These are phyloP conservation scores for Chenopodium formosanum DNA, from an alignment of 148 eudicot species.

Conservation along the genomic window DNA sequence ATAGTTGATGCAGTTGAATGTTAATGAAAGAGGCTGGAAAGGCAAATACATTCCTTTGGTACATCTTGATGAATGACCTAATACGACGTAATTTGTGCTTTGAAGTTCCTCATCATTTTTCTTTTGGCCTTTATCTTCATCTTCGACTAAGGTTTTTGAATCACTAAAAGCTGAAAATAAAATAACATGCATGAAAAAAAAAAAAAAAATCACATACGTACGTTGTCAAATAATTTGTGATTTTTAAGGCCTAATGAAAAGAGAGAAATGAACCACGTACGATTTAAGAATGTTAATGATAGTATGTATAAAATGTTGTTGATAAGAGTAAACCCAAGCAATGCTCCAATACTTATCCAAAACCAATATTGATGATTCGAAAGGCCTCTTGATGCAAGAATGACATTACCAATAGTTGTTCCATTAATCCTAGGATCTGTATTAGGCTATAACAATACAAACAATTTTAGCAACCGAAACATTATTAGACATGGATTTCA, in stretches of 20 bases:
- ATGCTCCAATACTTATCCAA: constrained; percentile 63
- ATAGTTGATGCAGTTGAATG: constrained; percentile 60
- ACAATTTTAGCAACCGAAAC: too few species aligned
- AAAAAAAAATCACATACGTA: too few species aligned
- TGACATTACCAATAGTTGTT: constrained; percentile 58
- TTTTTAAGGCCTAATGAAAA: background rate
- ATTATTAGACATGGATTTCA: too few species aligned
- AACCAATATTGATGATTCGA: constrained; percentile 51
- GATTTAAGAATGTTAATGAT: constrained; percentile 54
- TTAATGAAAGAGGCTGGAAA: constrained; percentile 58
- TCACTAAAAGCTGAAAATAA: constrained; percentile 48
- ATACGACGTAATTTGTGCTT: background rate
- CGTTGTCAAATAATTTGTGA: background rate
- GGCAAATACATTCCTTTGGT: constrained; percentile 56
- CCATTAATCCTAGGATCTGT: constrained; percentile 44
- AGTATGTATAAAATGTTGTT: constrained; percentile 55
- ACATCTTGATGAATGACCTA: constrained; percentile 10
- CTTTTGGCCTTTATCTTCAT: constrained; percentile 21
- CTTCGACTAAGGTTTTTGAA: constrained; percentile 37
- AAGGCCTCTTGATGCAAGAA: constrained; percentile 60
- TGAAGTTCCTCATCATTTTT: constrained; percentile 18
- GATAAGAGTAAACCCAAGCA: constrained; percentile 54
- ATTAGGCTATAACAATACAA: constrained; percentile 45
- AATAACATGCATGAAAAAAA: background rate
- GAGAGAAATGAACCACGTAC: constrained; percentile 30